Conservation (phyloP, 345 rosid genomes). For the Linum usitatissimum region DNA sequence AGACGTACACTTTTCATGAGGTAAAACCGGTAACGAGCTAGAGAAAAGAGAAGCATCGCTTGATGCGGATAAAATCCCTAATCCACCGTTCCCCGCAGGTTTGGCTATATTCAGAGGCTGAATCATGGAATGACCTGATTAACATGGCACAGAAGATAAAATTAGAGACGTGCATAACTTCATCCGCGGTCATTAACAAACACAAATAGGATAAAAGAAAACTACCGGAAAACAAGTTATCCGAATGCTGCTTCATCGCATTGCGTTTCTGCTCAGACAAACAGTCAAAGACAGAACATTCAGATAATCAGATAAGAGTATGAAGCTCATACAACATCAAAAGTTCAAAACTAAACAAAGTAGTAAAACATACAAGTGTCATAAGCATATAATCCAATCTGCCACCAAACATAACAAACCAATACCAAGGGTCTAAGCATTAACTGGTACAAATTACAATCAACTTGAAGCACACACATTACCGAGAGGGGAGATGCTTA, state of each 20-base stretch:
- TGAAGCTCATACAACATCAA: not conserved
- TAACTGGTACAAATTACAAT: not conserved
- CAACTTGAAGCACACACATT: not conserved
- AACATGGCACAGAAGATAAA: constrained; percentile 10
- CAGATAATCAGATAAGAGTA: not conserved
- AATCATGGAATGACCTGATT: constrained; percentile 22
- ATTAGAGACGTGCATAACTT: not conserved
- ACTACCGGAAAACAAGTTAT: constrained; percentile 25
- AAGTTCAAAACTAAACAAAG: too few relatives aligned
- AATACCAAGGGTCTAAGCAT: not conserved
- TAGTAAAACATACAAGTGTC: too few relatives aligned
- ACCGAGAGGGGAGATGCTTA: not conserved
- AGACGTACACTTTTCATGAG: constrained; percentile 56
- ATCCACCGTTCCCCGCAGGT: constrained; percentile 25
- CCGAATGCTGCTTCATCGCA: constrained; percentile 30
- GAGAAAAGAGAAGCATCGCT: constrained; percentile 73
- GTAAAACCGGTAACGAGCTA: constrained; percentile 71
- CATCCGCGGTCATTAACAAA: not conserved
- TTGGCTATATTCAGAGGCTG: constrained; percentile 22
- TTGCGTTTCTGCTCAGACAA: constrained; percentile 13
- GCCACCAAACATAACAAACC: too few relatives aligned
- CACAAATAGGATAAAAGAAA: not conserved
- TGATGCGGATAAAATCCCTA: constrained; percentile 29
- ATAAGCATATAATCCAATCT: too few relatives aligned
- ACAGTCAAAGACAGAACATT: not conserved